Evolutionary conservation across 2,329 filamentous ascomycete genomes (phyloP).

Genomic region (Blastomyces emzantsi): DNA sequence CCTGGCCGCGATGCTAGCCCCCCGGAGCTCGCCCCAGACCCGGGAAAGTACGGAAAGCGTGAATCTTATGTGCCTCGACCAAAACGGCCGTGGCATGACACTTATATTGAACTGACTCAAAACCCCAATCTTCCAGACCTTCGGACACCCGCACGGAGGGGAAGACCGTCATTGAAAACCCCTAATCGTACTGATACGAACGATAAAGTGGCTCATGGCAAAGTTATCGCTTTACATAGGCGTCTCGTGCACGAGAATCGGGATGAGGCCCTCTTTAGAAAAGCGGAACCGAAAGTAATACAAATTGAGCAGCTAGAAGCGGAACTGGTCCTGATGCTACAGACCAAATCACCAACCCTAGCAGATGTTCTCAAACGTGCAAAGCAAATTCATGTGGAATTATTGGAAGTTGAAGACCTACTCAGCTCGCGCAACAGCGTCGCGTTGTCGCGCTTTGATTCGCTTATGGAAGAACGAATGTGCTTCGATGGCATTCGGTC

Average conservation of each 20-base stretch:
- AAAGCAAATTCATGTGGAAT: not conserved
- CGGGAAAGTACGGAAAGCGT: constrained; percentile 14
- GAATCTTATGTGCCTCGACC: constrained; percentile 29
- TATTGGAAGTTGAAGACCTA: not conserved
- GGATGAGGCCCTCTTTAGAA: not conserved
- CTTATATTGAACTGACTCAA: constrained; percentile 29
- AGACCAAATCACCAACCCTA: not conserved
- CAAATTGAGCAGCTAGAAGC: not conserved
- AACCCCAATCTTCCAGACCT: not conserved
- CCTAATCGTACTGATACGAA: not conserved
- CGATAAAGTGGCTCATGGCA: not conserved
- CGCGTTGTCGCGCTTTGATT: not conserved
- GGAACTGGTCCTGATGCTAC: not conserved
- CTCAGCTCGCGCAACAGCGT: not conserved
- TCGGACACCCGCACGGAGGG: constrained; percentile 23
- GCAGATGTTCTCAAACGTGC: not conserved
- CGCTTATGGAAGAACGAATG: constrained; percentile 2
- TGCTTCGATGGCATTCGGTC: constrained; percentile 4
- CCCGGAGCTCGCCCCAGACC: constrained; percentile 21
- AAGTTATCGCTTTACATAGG: not conserved
- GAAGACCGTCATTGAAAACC: constrained; percentile 10
- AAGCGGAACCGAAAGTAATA: not conserved
- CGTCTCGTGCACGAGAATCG: constrained; percentile 6
- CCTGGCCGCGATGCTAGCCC: constrained; percentile 21
- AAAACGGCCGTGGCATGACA: constrained; percentile 29